These are phyloP conservation scores for Ogataea sp. DNA, from an alignment of 805 yeast species.

Conservation along the genomic window DNA sequence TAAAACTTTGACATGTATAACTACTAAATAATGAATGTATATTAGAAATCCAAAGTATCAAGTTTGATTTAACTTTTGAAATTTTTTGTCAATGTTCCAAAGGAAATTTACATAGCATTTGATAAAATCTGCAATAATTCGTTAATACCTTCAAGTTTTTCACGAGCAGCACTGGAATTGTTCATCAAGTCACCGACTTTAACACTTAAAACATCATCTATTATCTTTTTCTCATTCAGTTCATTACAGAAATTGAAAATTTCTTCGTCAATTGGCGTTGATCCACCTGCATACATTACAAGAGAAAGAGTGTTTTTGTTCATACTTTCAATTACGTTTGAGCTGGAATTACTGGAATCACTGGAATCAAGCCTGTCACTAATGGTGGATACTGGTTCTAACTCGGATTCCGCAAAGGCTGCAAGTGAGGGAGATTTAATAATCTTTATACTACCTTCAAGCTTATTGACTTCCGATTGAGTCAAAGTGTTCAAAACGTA, in stretches of 20 bases:
- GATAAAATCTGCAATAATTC: slow-evolving; percentile 51
- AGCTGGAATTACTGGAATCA: too few relatives aligned
- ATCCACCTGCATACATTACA: slow-evolving; percentile 55
- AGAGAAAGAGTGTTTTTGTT: slow-evolving; percentile 28
- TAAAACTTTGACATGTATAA: too few relatives aligned
- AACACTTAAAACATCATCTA: slow-evolving; percentile 48
- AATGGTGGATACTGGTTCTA: too few relatives aligned
- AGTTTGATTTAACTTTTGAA: too few relatives aligned
- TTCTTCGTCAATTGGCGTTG: slow-evolving; percentile 63
- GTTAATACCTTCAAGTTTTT: slow-evolving; percentile 60
- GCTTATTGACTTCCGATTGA: slow-evolving; percentile 7
- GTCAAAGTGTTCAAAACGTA: slow-evolving; percentile 37
- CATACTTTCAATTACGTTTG: slow-evolving; percentile 1
- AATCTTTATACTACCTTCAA: slow-evolving; percentile 9
- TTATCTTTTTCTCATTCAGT: slow-evolving; percentile 25
- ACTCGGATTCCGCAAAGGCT: too few relatives aligned
- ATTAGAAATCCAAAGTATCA: too few relatives aligned
- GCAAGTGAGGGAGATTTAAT: slow-evolving; percentile 14
- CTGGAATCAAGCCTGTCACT: too few relatives aligned
- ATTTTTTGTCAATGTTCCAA: too few relatives aligned
- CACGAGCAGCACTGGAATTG: slow-evolving; percentile 40
- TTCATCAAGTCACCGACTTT: slow-evolving; percentile 45
- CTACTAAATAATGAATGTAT: too few relatives aligned
- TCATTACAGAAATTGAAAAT: slow-evolving; percentile 46
- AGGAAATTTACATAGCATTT: too few relatives aligned